Evolutionary conservation across 202 grass and related monocot genomes (phyloP), one percentile per base, ranked within the genome.

Genomic region (Carex arenaria): DNA sequence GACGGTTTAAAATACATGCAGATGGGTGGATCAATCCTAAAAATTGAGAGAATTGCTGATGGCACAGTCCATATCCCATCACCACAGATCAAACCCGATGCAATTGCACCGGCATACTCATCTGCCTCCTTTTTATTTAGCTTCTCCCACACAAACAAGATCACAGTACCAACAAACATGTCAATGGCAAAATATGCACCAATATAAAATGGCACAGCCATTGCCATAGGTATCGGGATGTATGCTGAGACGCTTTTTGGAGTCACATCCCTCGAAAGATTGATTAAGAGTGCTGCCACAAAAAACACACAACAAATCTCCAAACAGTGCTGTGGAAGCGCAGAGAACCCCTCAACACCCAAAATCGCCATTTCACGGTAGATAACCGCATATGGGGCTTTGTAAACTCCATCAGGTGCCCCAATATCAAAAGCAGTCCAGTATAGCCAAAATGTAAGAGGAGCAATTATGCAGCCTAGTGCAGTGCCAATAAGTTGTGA

Each of bases 131-230:
- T 91, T 57, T 69, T 83, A 70, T 93, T 98, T 26, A 94, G 3
- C 84, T 20, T 84, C 80, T 98, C 92, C 95, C 95, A 98, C 22
- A 93, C 84, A 0, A 91, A 98, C 66, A 98, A 85, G 61, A 98
- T 93, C 36, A 90, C 87, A 0, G 95, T 98, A 20, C 95, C 95
- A 0, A 98, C 84, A 60, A 98, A 98, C 95, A 94, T 98, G 70
- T 98, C 92, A 0, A 94, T 94, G 0, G 95, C 95, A 18, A 98
- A 98, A 84, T 98, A 98, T 7, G 95, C 95, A n/a, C 95, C 95
- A 45, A 98, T 98, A 78, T 98, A 98, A 88, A 98, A 98, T 17
- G 95, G 90, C 13, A 98, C 77, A 12, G 92, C 95, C 92, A 98
- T 91, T 17, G 90, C 95, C 95, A 98, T 98, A 0, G 92, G 95